Evolutionary conservation across 2,329 filamentous ascomycete genomes (phyloP), one percentile per base, ranked within the genome.

Genomic region (Cladosporium sp.): DNA sequence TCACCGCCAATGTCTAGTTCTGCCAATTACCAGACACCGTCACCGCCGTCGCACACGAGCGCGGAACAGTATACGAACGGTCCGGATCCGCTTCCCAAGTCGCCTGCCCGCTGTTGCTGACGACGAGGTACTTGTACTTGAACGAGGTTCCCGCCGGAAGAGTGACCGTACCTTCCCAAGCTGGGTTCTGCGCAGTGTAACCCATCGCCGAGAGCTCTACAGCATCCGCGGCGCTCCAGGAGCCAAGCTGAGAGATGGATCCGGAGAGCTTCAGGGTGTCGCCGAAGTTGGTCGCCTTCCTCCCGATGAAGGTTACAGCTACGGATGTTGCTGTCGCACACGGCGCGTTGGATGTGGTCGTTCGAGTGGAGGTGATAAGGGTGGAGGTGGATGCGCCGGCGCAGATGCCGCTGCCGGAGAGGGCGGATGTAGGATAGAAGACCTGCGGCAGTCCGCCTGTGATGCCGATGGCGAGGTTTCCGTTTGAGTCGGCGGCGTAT

Each of bases 231-330:
- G 64, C 57, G 54, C 82, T 72, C 86, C 86, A 89, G 18, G 58
- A 63, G 2, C 85, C 85, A 7, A 90, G 77, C 28, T 77, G 71
- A 1, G 74, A 62, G 45, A 77, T 74, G 51, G 76, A 81, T n/a
- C 86, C 86, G 0, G 78, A 74, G 10, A 90, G 66, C 66, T 83
- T 86, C 63, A 90, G 76, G 5, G 76, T 82, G 65, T 89, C 76
- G 4, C 85, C 86, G 44, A 43, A 67, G 33, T 38, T 44, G 2
- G 50, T 53, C 11, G 43, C 18, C 13, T 46, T 48, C 8, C 35
- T 40, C 8, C 38, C 50, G 37, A 44, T 53, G 22, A 53, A 53
- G 6, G 50, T 53, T 22, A 53, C 50, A 10, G 50, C 34, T n/a
- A 45, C 43, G 4, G 43, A 45, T n/a, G 32, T 52, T 3, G 49